A percentile compares a stretch with the other conserved stretches of the same genome.
These are phyloP conservation scores for Pestalotiopsis sp. DNA, from an alignment of 2,329 filamentous ascomycete species.

Conservation along the genomic window DNA sequence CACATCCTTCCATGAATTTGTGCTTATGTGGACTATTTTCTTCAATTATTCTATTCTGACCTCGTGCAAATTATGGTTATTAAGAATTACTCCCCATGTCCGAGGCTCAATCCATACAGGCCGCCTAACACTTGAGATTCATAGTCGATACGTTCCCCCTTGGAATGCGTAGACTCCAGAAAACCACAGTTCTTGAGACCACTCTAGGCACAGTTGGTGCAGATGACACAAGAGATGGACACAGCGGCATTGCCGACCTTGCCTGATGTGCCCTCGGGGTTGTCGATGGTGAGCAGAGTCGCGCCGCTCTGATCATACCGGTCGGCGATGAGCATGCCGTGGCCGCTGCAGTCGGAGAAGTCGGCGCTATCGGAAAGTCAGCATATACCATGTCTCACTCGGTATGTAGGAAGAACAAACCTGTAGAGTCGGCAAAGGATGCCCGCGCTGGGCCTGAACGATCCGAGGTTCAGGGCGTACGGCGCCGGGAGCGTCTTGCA, in stretches of 20 bases:
- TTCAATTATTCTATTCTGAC: not conserved
- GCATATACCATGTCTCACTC: not conserved
- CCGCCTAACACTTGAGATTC: not conserved
- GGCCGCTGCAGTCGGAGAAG: not conserved
- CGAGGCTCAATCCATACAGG: not conserved
- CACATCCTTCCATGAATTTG: not conserved
- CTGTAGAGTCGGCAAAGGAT: not conserved
- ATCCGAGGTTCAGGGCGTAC: not conserved
- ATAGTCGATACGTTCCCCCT: not conserved
- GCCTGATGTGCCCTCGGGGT: not conserved
- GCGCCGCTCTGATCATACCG: not conserved
- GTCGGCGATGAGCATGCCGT: constrained; percentile 1
- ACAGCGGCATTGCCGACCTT: not conserved
- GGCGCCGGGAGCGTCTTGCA: not conserved
- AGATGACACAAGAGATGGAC: constrained; percentile 4
- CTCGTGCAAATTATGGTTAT: not conserved
- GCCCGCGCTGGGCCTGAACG: not conserved
- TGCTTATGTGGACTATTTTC: not conserved
- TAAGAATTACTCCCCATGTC: not conserved
- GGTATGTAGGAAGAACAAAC: not conserved
- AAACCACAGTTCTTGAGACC: not conserved
- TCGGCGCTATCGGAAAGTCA: not conserved
- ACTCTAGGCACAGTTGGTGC: not conserved
- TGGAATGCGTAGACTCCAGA: not conserved
- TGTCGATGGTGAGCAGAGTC: not conserved